Evolutionary conservation across 2,329 filamentous ascomycete genomes (phyloP).

Genomic region (Xylariales sp.): DNA sequence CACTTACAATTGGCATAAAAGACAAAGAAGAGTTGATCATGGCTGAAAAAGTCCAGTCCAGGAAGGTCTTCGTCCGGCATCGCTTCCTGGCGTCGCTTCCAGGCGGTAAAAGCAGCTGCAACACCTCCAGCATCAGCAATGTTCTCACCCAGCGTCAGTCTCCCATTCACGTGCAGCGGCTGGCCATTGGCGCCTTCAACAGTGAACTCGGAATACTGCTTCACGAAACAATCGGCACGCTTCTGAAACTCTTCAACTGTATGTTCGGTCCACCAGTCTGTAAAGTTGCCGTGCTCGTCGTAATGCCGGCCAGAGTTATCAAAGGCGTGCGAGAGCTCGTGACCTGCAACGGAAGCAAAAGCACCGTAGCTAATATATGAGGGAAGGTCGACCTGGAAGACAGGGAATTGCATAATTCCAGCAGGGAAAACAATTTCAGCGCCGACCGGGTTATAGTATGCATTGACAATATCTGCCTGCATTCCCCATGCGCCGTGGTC

Average conservation of each 20-base stretch:
- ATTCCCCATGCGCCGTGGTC: conserved; percentile 57
- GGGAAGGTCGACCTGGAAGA: conserved; percentile 50
- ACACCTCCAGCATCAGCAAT: conserved; percentile 64
- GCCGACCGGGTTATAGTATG: conserved; percentile 51
- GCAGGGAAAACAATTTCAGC: conserved; percentile 65
- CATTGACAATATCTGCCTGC: conserved; percentile 56
- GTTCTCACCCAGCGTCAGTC: conserved; percentile 60
- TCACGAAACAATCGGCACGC: conserved; percentile 56
- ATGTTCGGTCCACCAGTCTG: conserved; percentile 59
- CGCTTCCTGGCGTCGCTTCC: conserved; percentile 50
- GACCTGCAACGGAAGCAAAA: conserved; percentile 58
- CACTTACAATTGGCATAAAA: conserved; percentile 47
- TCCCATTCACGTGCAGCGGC: conserved; percentile 55
- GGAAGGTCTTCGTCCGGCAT: conserved; percentile 47
- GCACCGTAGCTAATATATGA: conserved; percentile 56
- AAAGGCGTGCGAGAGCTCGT: conserved; percentile 64
- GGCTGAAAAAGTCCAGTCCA: conserved; percentile 52
- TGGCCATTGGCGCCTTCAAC: conserved; percentile 50
- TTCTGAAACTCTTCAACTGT: conserved; percentile 54
- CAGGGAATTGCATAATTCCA: conserved; percentile 61
- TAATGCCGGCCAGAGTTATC: conserved; percentile 60
- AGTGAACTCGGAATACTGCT: conserved; percentile 57
- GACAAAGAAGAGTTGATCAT: conserved; percentile 62
- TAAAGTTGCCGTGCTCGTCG: conserved; percentile 58
- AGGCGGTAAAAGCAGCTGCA: conserved; percentile 54